Evolutionary conservation across 305 asterid species (phyloP).

Genomic region (Fraxinus ornus): DNA sequence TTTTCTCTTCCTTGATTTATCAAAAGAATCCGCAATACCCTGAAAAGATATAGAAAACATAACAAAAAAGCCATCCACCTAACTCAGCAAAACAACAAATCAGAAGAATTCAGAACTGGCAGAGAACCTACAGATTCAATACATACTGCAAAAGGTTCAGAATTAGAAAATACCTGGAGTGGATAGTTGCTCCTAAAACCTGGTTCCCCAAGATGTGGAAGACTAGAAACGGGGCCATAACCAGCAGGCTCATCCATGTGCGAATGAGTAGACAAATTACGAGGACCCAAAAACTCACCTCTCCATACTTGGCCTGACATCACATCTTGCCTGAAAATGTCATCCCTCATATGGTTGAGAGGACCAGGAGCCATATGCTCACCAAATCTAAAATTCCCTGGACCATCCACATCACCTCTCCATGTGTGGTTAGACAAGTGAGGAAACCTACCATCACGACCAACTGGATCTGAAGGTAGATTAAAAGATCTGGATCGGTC

Average conservation of each 20-base stretch:
- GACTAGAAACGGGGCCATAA: constrained; percentile 50
- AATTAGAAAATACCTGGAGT: constrained; percentile 50
- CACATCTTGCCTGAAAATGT: constrained; percentile 47
- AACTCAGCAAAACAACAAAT: not conserved
- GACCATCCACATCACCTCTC: constrained; percentile 58
- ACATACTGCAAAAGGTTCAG: constrained; percentile 58
- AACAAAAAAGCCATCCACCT: constrained; percentile 7
- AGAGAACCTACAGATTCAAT: constrained; percentile 8
- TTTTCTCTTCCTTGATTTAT: constrained; percentile 66
- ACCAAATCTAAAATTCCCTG: constrained; percentile 49
- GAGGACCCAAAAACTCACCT: constrained; percentile 53
- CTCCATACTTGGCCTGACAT: constrained; percentile 46
- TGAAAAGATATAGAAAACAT: constrained; percentile 27
- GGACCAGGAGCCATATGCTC: constrained; percentile 51
- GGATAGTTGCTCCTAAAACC: constrained; percentile 63
- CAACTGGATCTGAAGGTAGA: constrained; percentile 45
- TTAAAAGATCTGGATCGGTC: constrained; percentile 58
- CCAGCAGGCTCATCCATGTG: constrained; percentile 45
- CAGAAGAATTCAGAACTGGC: not conserved
- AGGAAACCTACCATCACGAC: constrained; percentile 57
- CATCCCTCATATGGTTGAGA: constrained; percentile 42
- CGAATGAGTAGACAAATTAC: constrained; percentile 44
- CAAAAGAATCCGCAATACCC: constrained; percentile 60
- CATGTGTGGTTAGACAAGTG: constrained; percentile 49
- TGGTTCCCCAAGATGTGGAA: constrained; percentile 60